Evolutionary conservation across 2,329 filamentous ascomycete species (phyloP).

Genomic region (Talaromyces sp.): DNA sequence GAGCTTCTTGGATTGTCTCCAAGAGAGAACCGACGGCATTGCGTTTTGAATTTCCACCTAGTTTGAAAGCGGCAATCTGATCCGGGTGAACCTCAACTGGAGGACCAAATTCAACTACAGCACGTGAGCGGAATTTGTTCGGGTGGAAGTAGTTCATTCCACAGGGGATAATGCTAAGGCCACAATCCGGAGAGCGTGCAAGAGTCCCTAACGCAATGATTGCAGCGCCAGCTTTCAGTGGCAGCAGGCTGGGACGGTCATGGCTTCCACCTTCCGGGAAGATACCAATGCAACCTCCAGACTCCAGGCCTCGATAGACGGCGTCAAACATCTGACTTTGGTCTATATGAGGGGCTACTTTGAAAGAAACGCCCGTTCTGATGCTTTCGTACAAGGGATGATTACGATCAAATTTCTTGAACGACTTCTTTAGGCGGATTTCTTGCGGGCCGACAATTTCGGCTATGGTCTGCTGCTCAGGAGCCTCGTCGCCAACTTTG

Average conservation of each 20-base stretch:
- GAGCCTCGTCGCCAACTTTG: slow-evolving; percentile 67
- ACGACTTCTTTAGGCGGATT: slow-evolving; percentile 77
- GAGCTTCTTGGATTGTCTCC: slow-evolving; percentile 76
- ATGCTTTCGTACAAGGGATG: slow-evolving; percentile 46
- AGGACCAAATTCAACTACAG: slow-evolving; percentile 88
- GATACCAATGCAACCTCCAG: slow-evolving; percentile 86
- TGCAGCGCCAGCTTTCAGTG: slow-evolving; percentile 91
- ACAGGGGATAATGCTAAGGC: slow-evolving; percentile 87
- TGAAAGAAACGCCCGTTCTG: slow-evolving; percentile 68
- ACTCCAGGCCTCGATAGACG: slow-evolving; percentile 75
- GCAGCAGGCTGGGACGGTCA: slow-evolving; percentile 83
- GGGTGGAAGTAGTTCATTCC: slow-evolving; percentile 99
- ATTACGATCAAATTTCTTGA: slow-evolving; percentile 60
- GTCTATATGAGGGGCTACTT: slow-evolving; percentile 86
- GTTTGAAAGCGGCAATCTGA: slow-evolving; percentile 77
- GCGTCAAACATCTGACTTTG: slow-evolving; percentile 91
- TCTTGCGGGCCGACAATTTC: slow-evolving; percentile 76
- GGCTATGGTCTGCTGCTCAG: slow-evolving; percentile 74
- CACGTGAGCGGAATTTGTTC: slow-evolving; percentile 93
- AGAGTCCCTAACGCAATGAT: slow-evolving; percentile 95
- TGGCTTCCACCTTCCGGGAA: slow-evolving; percentile 96
- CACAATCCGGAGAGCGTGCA: slow-evolving; percentile 76
- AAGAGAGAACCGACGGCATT: slow-evolving; percentile 82
- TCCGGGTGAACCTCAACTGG: slow-evolving; percentile 82
- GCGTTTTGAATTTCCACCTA: slow-evolving; percentile 61